A percentile compares a stretch with the other conserved stretches of the same genome.
Conservation (phyloP, 2,329 filamentous ascomycete genomes). For the Diaporthe batatas region DNA sequence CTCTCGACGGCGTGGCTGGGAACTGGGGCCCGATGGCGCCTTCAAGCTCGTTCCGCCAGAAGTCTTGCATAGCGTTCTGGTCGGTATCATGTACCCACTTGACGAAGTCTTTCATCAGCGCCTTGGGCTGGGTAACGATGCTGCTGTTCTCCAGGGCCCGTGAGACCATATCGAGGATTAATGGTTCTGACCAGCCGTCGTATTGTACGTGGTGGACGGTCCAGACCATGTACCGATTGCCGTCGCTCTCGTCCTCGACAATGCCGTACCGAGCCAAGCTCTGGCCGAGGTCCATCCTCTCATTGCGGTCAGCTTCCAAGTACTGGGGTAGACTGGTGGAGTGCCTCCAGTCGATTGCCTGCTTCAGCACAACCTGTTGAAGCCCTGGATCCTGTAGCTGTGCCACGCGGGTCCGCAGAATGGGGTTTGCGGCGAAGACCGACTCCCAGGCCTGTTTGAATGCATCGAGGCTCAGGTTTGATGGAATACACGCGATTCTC, state of each 20-base stretch:
- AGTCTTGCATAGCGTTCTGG: conserved; percentile 55
- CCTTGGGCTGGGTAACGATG: conserved; percentile 40
- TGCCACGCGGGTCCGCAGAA: conserved; percentile 53
- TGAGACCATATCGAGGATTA: conserved; percentile 49
- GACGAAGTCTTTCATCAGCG: conserved; percentile 48
- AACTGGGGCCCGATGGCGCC: conserved; percentile 62
- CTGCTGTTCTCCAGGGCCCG: conserved; percentile 40
- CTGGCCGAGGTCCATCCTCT: conserved; percentile 48
- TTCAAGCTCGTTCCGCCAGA: conserved; percentile 61
- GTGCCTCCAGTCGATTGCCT: conserved; percentile 48
- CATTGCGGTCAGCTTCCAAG: conserved; percentile 46
- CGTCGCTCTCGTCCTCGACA: conserved; percentile 43
- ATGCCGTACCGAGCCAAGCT: conserved; percentile 54
- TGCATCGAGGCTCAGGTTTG: conserved; percentile 42
- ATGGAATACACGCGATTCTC: conserved; percentile 44
- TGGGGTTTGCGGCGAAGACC: conserved; percentile 47
- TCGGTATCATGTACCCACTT: conserved; percentile 58
- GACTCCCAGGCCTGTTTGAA: conserved; percentile 50
- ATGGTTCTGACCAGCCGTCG: conserved; percentile 52
- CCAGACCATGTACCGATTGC: conserved; percentile 51
- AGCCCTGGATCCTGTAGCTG: conserved; percentile 52
- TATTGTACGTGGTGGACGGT: conserved; percentile 57
- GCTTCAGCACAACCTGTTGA: conserved; percentile 54
- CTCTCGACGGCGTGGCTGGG: conserved; percentile 61
- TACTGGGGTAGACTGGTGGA: conserved; percentile 46